Percentiles rank a stretch among this genome's conserved stretches.
Conservation (phyloP, 164 flowering plant genomes). For the Macadamia integrifolia region DNA sequence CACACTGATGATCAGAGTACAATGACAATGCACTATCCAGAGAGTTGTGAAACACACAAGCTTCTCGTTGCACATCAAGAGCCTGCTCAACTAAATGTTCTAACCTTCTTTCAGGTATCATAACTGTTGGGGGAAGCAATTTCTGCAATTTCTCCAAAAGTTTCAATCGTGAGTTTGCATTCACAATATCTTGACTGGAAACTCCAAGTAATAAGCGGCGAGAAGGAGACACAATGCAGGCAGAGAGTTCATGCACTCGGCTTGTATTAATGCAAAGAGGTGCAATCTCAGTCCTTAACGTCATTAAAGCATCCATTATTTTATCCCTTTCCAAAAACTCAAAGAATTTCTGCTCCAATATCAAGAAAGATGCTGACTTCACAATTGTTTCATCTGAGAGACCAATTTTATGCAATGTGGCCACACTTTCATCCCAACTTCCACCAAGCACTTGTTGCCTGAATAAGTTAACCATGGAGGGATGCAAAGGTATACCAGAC, state of each 20-base stretch:
- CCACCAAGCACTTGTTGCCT: conserved; percentile 62
- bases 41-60: conserved; percentile 77
- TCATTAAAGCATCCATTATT: conserved; percentile 54
- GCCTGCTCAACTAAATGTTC: conserved; percentile 82
- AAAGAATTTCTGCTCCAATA: conserved; percentile 77
- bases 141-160: conserved; percentile 58
- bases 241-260: conserved; percentile 62
- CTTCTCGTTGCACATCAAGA: conserved; percentile 57
- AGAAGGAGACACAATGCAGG: conserved; percentile 46
- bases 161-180: conserved; percentile 35
- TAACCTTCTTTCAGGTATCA: conserved; percentile 69
- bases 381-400: conserved; percentile 40
- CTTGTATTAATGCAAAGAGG: conserved; percentile 50
- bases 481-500: conserved; percentile 75
- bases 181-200: conserved; percentile 23
- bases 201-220: conserved; percentile 19
- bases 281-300: conserved; percentile 67
- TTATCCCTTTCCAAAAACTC: conserved; percentile 48
- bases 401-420: conserved; percentile 50
- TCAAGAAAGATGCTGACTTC: conserved; percentile 59
- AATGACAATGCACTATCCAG: conserved; percentile 55
- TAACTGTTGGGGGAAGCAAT: conserved; percentile 63
- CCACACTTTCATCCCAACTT: conserved; percentile 68
- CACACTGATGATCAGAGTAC: conserved; percentile 80
- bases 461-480: conserved; percentile 44